Base-by-base conservation (phyloP, 192 early-diverging fungal species). In the Chytriomyces confervae region DNA sequence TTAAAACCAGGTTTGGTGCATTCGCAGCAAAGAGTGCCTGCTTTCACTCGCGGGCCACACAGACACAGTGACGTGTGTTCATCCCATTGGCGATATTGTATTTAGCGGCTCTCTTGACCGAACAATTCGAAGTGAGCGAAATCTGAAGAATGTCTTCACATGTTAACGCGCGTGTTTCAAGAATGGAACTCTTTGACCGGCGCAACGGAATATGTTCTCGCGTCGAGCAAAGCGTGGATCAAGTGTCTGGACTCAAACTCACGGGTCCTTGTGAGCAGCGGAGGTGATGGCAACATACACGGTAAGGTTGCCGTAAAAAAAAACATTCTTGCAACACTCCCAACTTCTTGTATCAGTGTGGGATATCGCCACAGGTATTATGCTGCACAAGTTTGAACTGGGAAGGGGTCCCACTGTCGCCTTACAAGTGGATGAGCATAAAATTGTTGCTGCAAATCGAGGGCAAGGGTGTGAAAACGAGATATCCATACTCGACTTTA, bases 61-160 rank as follows among this genome's bases (percentile, higher is more conserved):
- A 10, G 83, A 81, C n/a, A 72, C 78, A 6, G 75, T 88, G 6
- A 83, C 82, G 6, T 81, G 84, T 61, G 50, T 87, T 24, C 47
- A 64, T 47, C 62, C 66, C 1, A 44, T 24, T 23, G 80, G 69
- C 49, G 69, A 81, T 47, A 64, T 27, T 20, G 51, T 83, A 10
- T 83, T 80, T 65, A 86, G 82, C 69, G 82, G 82, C n/a, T 86
- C 84, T 7, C 62, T 86, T 45, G 84, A 86, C 47, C 73, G 70
- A 50, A 70, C 77, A 5, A 80, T 86, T 6, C 61, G 82, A 62
- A 75, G 84, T 86, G 72, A 45, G 82, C 67, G 36, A 36, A 36
- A 36, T 36, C 36, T 36, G 36, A 36, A 36, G 36, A 36, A 36
- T 36, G 4, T 36, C 36, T 36, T 36, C 36, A 36, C 36, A 36